These are phyloP conservation scores for Magnaporthiopsis rhizophila DNA, from an alignment of 2,329 filamentous ascomycete genomes.

Conservation along the genomic window DNA sequence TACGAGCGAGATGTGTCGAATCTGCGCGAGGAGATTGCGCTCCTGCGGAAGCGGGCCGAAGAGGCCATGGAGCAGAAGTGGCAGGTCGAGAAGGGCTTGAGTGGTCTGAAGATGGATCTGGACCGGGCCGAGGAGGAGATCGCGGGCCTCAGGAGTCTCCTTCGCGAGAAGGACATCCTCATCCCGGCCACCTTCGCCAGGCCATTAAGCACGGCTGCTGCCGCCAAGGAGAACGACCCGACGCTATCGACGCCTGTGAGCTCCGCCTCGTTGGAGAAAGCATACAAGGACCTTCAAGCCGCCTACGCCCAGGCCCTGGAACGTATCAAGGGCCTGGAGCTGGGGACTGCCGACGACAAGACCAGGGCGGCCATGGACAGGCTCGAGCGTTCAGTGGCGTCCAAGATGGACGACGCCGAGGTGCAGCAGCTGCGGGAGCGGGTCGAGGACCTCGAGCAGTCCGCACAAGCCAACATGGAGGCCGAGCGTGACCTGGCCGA, in stretches of 20 bases:
- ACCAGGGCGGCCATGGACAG: conserved; percentile 55
- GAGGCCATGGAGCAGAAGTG: conserved; percentile 94
- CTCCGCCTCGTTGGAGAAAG: conserved; percentile 63
- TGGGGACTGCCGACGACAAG: conserved; percentile 44
- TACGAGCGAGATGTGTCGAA: conserved; percentile 78
- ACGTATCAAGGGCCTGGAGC: conserved; percentile 58
- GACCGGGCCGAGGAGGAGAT: conserved; percentile 95
- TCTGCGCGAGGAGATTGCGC: conserved; percentile 76
- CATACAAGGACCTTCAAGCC: conserved; percentile 69
- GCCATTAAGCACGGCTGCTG: conserved; percentile 20
- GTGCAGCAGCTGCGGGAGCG: conserved; percentile 42
- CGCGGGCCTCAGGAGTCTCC: conserved; percentile 65
- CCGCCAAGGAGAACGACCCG: conserved; percentile 12
- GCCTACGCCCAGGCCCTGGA: conserved; percentile 59
- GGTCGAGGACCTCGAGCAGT: conserved; percentile 47
- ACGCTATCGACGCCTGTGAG: conserved; percentile 41
- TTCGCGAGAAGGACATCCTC: conserved; percentile 76
- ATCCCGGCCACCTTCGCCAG: conserved; percentile 54
- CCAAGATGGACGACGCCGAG: conserved; percentile 17
- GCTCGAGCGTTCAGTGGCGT: conserved; percentile 60
- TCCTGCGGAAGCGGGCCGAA: conserved; percentile 78
- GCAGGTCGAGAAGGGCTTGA: conserved; percentile 29
- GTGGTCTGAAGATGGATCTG: conserved; percentile 73
- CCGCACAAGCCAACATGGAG: conserved; percentile 47
- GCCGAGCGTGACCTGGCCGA: conserved; percentile 58